Base-by-base conservation (phyloP, 306 rosid genomes). In the Vigna mungo region DNA sequence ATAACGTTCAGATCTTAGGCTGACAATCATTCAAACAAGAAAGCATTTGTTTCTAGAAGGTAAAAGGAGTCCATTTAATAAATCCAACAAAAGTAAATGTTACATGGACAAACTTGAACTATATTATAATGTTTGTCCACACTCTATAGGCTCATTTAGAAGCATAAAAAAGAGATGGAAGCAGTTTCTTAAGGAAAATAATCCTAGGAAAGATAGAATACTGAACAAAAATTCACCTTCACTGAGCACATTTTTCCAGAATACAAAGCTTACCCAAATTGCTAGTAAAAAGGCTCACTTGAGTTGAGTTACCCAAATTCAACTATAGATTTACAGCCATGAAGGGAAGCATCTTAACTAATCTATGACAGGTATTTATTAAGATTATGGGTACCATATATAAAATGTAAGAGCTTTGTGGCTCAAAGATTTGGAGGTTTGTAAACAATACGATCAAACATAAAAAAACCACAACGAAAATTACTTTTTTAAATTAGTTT, bases 271-370 rank as follows among this genome's bases (percentile, higher is more conserved):
- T 55, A 37, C 49, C 43, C 41, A 79, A n/a, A 51, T 61, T 79
- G 32, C 46, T 8, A 71, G 30, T 53, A 47, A 34, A 46, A 62
- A 79, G 54, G 77, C 16, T 69, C 41, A 16, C 32, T 61, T 76
- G 44, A 37, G 17, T 81, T 44, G 23, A 59, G 23, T 81, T 44
- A 70, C n/a, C 34, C 32, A 5, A 47, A 70, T 53, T 41, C 62
- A 39, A 71, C 70, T 34, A 18, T 62, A 71, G 75, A 63, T 7
- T 46, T n/a, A 76, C 17, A 61, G 54, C 64, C 75, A 71, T 72
- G 59, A 71, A 72, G 44, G 62, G 37, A 64, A 34, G 36, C 11
- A 77, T 46, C 16, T 65, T 59, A 47, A 16, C n/a, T 65, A 64
- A 66, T 71, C 36, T 43, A 13, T 36, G 41, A 56, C 27, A 36